Base-by-base conservation (phyloP, 495 filamentous ascomycete species). In the Articulospora tetracladia region DNA sequence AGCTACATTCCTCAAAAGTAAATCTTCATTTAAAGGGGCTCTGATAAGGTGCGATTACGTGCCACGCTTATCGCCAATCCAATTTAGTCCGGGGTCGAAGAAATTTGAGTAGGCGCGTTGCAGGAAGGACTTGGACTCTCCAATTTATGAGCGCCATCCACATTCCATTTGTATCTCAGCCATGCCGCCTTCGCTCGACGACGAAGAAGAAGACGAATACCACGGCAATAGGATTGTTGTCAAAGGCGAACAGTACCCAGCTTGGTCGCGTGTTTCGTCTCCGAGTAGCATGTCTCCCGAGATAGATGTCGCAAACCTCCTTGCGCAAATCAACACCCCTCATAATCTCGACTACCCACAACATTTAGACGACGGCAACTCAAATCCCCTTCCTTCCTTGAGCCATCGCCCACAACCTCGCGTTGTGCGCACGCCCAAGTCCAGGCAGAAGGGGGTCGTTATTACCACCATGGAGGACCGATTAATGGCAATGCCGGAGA, bases 161-260 rank as follows among this genome's bases (percentile, higher is more conserved):
- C 48, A 55, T 55, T 48, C 22, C 50, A 49, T 46, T 53, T 41
- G 15, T 12, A 20, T n/a, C n/a, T n/a, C 41, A 58, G 58, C 49
- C 39, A 63, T 68, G 66, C 59, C 62, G 39, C 57, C 63, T 15
- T 46, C 30, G 7, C 51, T 60, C 23, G 54, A 58, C 25, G n/a
- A n/a, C 28, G 50, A 26, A 15, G 62, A 58, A 22, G 51, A 59
- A 27, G 53, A 39, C 34, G 55, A 61, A 23, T 55, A 46, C 51
- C 54, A 62, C 30, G 56, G 54, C 36, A 57, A 65, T 41, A 60
- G 60, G 19, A 71, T 65, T 30, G 60, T 62, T 27, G 63, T 67
- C 46, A 68, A 63, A 52, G 49, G 56, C 30, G 62, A 68, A 58
- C 10, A n/a, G 8, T 56, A 61, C 36, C 17, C 20, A 15, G 11